A percentile compares a stretch with the other conserved stretches of the same genome.
Evolutionary conservation across 768 basidiomycete species (phyloP).

Genomic region (Tremella fuciformis): DNA sequence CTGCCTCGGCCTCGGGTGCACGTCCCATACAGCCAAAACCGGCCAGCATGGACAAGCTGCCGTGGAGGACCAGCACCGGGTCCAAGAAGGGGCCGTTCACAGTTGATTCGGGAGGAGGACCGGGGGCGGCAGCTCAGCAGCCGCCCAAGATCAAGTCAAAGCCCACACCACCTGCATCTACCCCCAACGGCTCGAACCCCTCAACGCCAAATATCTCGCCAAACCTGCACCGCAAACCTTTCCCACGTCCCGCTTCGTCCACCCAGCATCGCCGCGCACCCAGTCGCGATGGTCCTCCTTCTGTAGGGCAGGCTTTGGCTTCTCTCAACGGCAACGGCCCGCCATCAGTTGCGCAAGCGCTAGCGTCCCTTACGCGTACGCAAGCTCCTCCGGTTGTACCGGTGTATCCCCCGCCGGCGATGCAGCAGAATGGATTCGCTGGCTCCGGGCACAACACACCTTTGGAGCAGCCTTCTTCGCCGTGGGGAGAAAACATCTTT

Average conservation of each 20-base stretch:
- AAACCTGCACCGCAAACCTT: constrained; percentile 9
- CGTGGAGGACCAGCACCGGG: constrained; percentile 35
- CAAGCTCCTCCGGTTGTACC: neutral
- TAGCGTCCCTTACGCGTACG: neutral
- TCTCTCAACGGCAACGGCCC: constrained; percentile 1
- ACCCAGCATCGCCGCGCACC: constrained; percentile 16
- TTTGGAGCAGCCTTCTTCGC: constrained; percentile 33
- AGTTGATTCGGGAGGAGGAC: constrained; percentile 46
- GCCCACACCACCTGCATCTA: constrained; percentile 20
- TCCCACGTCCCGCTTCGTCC: constrained; percentile 23
- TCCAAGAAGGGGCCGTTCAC: constrained; percentile 50
- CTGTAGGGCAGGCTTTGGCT: constrained; percentile 3
- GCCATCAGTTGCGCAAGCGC: neutral
- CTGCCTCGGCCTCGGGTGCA: constrained; percentile 4
- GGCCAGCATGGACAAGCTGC: constrained; percentile 41
- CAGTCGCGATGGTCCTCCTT: constrained; percentile 24
- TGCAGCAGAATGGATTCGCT: neutral
- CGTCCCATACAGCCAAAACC: constrained; percentile 5
- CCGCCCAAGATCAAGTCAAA: constrained; percentile 10
- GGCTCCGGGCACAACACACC: constrained; percentile 32
- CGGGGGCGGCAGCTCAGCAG: constrained; percentile 5
- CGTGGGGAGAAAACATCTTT: constrained; percentile 24
- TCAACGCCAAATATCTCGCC: constrained; percentile 33
- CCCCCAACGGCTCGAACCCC: constrained; percentile 27
- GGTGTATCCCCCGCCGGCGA: neutral